These are phyloP conservation scores for Vanderwaltozyma verrucispora DNA, from an alignment of 805 yeast species.

Conservation along the genomic window DNA sequence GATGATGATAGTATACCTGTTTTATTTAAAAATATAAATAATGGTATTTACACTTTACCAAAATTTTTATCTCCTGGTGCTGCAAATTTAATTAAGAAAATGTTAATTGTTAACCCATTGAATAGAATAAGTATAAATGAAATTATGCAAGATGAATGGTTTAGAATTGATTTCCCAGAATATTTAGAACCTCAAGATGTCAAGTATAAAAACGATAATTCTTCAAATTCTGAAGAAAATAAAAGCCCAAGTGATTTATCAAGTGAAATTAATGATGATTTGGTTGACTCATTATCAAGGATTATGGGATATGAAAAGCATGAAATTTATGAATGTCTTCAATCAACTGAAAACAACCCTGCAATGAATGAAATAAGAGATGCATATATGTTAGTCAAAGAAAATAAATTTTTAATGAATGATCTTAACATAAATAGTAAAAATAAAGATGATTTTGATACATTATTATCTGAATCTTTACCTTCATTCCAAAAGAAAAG, in stretches of 20 bases:
- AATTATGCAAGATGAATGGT: conserved; percentile 93
- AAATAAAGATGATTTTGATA: conserved; percentile 41
- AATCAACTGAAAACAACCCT: conserved; percentile 36
- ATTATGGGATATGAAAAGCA: conserved; percentile 87
- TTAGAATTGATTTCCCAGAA: conserved; percentile 67
- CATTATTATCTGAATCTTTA: conserved; percentile 50
- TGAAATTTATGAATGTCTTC: conserved; percentile 66
- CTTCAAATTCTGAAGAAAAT: not conserved
- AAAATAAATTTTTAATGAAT: conserved; percentile 59
- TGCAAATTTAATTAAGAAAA: conserved; percentile 65
- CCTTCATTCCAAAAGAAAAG: conserved; percentile 34
- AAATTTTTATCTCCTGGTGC: conserved; percentile 81
- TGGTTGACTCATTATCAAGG: conserved; percentile 59
- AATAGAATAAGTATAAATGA: conserved; percentile 89
- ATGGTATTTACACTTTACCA: conserved; percentile 88
- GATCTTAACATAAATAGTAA: conserved; percentile 45
- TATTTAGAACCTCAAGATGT: conserved; percentile 49
- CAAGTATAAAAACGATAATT: conserved; percentile 7
- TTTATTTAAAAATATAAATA: conserved; percentile 79
- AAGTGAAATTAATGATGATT: conserved; percentile 51
- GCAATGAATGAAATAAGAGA: conserved; percentile 68
- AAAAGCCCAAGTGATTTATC: conserved; percentile 2
- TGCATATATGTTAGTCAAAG: conserved; percentile 74
- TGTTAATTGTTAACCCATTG: conserved; percentile 91
- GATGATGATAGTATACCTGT: conserved; percentile 96